Evolutionary conservation across 2,329 filamentous ascomycete species (phyloP), one percentile per base, ranked within the genome.

Genomic region (Hypomyces rosellus): DNA sequence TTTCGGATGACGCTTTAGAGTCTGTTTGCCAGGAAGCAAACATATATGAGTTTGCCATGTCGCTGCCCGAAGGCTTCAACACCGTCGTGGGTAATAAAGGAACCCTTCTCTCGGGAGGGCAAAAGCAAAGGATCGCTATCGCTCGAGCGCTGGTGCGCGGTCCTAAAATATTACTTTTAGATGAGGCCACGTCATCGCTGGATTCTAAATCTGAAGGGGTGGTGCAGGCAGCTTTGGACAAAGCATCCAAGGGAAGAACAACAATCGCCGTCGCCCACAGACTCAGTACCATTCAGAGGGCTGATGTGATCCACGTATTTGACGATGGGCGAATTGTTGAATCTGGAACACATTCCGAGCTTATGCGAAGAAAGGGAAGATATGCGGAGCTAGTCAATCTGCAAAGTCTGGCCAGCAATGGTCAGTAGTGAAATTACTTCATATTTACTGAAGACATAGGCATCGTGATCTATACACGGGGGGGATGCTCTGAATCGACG

Each of bases 261-360:
- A 97, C 92, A 2, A 95, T 97, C 59, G 88, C 90, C 5, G 96
- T 99, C 66, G 93, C 93, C 41, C 92, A 97, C 71, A 85, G 92
- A 58, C 76, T 99, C 8, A 95, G 89, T 1, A 99, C 92, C 5
- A 96, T 97, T 72, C 89, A 84, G 68, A 84, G 90, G 55, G 91
- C 92, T 0, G 87, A 97, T 68, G 96, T 96, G 61, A 99, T 99
- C 58, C 88, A 96, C 12, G 91, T 96, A 55, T 92, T 99, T 84
- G 79, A 84, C 7, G 71, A 83, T 53, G 92, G 92, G 12, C 73
- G 77, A 14, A 95, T 99, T 53, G 78, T 95, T 12, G 93, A 99
- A 68, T 90, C 96, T 68, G 92, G 92, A 46, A 91, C 82, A 0
- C 92, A 97, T 65, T 81, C 91, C 51, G 77, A 86, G 12, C 77